Evolutionary conservation across 306 rosid species (phyloP).

Genomic region (Lupinus albus): DNA sequence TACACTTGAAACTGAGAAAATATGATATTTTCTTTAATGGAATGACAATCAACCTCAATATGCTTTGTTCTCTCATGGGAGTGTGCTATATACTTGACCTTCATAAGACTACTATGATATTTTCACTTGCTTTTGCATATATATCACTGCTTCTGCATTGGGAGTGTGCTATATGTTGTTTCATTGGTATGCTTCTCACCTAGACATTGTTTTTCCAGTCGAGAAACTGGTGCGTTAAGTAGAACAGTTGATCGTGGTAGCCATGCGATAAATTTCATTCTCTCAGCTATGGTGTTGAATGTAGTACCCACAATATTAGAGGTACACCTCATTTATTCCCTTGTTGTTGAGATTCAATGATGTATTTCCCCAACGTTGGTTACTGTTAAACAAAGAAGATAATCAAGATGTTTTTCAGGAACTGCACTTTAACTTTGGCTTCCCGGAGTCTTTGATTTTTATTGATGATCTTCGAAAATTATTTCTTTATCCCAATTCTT

Average conservation of each 20-base stretch:
- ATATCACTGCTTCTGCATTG: conserved; percentile 1
- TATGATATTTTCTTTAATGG: too few relatives aligned
- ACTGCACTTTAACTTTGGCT: conserved; percentile 26
- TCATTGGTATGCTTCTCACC: conserved; percentile 27
- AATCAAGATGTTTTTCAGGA: conserved; percentile 24
- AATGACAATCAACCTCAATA: too few relatives aligned
- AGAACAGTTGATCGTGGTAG: conserved; percentile 98
- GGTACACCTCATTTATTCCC: conserved; percentile 55
- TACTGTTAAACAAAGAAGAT: conserved; percentile 3
- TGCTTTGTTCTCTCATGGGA: too few relatives aligned
- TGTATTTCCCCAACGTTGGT: conserved; percentile 22
- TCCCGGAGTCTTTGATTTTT: conserved; percentile 21
- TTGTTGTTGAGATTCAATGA: conserved; percentile 35
- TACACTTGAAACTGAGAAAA: too few relatives aligned
- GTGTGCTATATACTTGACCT: too few relatives aligned
- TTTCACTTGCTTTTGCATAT: conserved; percentile 1
- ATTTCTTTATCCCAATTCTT: conserved; percentile 39
- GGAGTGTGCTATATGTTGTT: conserved; percentile 27
- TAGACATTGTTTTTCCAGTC: conserved; percentile 57
- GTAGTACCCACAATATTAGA: conserved; percentile 92
- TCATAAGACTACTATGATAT: too few relatives aligned
- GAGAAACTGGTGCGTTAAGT: conserved; percentile 90
- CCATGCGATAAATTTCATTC: conserved; percentile 96
- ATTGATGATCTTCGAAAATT: conserved; percentile 33
- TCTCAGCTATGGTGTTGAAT: conserved; percentile 94